phyloP scores from a whole-genome alignment of 2,329 filamentous ascomycete genomes.

The Metarhizium anisopliae region DNA sequence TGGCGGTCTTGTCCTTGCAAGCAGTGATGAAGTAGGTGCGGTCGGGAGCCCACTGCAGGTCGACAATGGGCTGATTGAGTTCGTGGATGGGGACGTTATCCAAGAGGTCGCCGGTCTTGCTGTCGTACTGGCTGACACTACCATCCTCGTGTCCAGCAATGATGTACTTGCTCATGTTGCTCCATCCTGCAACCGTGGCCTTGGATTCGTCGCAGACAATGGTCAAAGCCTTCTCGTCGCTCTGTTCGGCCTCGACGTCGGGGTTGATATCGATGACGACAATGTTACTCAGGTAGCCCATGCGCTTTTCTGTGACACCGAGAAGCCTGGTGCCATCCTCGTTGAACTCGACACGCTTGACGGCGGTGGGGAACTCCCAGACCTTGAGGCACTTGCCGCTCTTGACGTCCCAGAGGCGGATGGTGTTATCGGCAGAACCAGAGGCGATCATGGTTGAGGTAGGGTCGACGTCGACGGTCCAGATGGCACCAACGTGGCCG shows the following conservation, averaged over 20 bases:
- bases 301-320: constrained; percentile 96
- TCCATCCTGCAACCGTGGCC: constrained; percentile 95
- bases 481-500: constrained; percentile 95
- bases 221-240: constrained; percentile 69
- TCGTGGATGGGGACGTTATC: constrained; percentile 81
- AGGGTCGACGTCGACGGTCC: constrained; percentile 95
- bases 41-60: constrained; percentile 90
- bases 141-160: constrained; percentile 97
- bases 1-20: constrained; percentile 92
- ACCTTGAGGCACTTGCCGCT: constrained; percentile 88
- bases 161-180: constrained; percentile 90
- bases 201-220: constrained; percentile 96
- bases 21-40: constrained; percentile 97
- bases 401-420: constrained; percentile 93
- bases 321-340: constrained; percentile 86
- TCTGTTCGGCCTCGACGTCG: constrained; percentile 76
- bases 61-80: constrained; percentile 72
- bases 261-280: constrained; percentile 83
- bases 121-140: constrained; percentile 83
- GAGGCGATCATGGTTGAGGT: constrained; percentile 86
- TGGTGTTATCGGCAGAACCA: constrained; percentile 95
- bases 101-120: constrained; percentile 78
- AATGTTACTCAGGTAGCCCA: constrained; percentile 91
- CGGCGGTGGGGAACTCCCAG: constrained; percentile 94
- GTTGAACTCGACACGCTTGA: constrained; percentile 97